Evolutionary conservation across 2,329 filamentous ascomycete genomes (phyloP), one percentile per base, ranked within the genome.

Genomic region (Berkeleyomyces rouxiae): DNA sequence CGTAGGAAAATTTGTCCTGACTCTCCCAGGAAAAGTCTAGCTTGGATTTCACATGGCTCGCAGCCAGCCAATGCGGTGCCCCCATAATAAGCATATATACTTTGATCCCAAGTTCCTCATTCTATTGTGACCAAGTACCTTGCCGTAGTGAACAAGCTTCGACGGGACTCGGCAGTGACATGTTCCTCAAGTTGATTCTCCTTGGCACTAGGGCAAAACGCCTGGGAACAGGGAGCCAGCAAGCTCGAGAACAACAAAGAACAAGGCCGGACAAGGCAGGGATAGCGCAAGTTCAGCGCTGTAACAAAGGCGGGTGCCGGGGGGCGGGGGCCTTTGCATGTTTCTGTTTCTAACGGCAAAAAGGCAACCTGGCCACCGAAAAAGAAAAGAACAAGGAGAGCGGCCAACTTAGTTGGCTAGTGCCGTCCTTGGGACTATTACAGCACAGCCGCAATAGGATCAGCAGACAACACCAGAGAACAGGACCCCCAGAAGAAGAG

Each of bases 371-470:
- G 16, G 23, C 23, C 33, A 31, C 2, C 23, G 49, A 36, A 53
- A n/a, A 55, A 55, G 51, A 55, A 55, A 53, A 33, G 23, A 55
- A 31, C 11, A 36, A 55, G 33, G 11, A 55, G 23, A 23, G 23
- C 23, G 23, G 23, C 23, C 23, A 23, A 23, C 1, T 23, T 23
- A 37, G 0, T 33, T 11, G 11, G 43, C 43, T 46, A 46, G 43
- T 46, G 43, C 43, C 3, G 9, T 43, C 3, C 42, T 43, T 46
- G 43, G 42, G 7, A n/a, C 43, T 46, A 46, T 46, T 13, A 37
- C 51, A 55, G 51, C 51, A 55, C 51, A 55, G 51, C 51, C 51
- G 51, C 51, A 55, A 37, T 55, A n/a, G 33, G 51, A 39, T 55
- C 51, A 39, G 51, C 51, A 39, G 51, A 55, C 51, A 37, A n/a